phyloP scores from a whole-genome alignment of 1,284 basidiomycete genomes.

The Ustilago lituana region DNA sequence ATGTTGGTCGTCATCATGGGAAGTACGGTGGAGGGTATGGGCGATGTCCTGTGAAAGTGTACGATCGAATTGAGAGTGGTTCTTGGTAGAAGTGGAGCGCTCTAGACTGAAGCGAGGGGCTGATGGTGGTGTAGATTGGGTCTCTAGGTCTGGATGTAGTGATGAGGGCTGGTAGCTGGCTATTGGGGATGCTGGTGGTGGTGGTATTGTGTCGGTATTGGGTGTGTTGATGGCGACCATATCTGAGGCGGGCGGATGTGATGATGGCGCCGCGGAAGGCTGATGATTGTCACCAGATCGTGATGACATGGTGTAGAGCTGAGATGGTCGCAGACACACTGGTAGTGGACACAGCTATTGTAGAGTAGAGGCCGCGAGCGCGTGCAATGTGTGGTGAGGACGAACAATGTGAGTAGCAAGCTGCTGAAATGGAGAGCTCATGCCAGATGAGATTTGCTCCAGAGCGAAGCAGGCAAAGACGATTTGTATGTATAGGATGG shows the following conservation, averaged over 20 bases:
- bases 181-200: conserved; percentile 13
- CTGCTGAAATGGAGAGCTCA: not conserved
- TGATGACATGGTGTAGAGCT: conserved; percentile 7
- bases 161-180: too few species aligned
- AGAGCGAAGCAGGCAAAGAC: not conserved
- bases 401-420: not conserved
- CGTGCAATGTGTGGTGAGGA: not conserved
- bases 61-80: conserved; percentile 9
- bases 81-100: conserved; percentile 3
- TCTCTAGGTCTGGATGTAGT: conserved; percentile 12
- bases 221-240: not conserved
- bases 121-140: conserved; percentile 2
- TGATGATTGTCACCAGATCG: conserved; percentile 5
- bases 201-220: not conserved
- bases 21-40: conserved; percentile 9
- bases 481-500: conserved; percentile 7
- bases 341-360: not conserved
- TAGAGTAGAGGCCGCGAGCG: not conserved
- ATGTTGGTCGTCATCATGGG: not conserved
- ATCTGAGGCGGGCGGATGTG: not conserved
- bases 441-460: conserved; percentile 6
- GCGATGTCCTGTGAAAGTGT: conserved; percentile 6
- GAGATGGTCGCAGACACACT: not conserved
- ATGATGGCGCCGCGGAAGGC: not conserved
- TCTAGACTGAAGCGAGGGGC: not conserved